Base-by-base conservation (phyloP, 257 asterid genomes). In the Leptodermis oblonga region DNA sequence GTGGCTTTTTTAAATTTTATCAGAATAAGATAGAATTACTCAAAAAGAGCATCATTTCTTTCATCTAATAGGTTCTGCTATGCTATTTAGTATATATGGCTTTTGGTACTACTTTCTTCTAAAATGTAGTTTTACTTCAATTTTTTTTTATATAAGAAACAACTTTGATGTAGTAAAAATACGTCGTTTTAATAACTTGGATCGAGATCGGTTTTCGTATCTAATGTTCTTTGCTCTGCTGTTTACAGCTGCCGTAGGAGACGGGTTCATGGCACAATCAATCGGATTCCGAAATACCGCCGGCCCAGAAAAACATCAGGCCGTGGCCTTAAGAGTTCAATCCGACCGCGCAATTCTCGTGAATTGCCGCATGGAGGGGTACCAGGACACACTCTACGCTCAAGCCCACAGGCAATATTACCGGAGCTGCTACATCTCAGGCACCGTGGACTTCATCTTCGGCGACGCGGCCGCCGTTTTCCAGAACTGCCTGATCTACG, bases 201-300 rank as follows among this genome's bases (percentile, higher is more conserved):
- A n/a, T n/a, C n/a, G n/a, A n/a, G n/a, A n/a, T n/a, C n/a, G n/a
- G n/a, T n/a, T n/a, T n/a, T n/a, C n/a, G n/a, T n/a, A n/a, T n/a
- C n/a, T n/a, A n/a, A n/a, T n/a, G n/a, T n/a, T n/a, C n/a, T n/a
- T n/a, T n/a, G n/a, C n/a, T n/a, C 1, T 33, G 54, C 7, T 12
- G 67, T 68, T 56, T 72, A 78, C 87, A 90, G 98, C 78, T 66
- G 96, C 85, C 17, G 8, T 81, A 11, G 98, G 98, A 51, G 83
- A 83, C 0, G 92, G 95, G 61, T 93, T 90, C 66, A 28, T 87
- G 69, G 98, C 92, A 5, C 96, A 83, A 65, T 87, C 96, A 31
- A 11, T 90, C 2, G 98, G 97, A 26, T 93, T 93, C 82, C 37
- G 88, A 23, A 93, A 93, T 84, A 92, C 94, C 0, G 99, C 99